Conservation (phyloP, 345 rosid genomes). For the Pelargonium nanum region DNA sequence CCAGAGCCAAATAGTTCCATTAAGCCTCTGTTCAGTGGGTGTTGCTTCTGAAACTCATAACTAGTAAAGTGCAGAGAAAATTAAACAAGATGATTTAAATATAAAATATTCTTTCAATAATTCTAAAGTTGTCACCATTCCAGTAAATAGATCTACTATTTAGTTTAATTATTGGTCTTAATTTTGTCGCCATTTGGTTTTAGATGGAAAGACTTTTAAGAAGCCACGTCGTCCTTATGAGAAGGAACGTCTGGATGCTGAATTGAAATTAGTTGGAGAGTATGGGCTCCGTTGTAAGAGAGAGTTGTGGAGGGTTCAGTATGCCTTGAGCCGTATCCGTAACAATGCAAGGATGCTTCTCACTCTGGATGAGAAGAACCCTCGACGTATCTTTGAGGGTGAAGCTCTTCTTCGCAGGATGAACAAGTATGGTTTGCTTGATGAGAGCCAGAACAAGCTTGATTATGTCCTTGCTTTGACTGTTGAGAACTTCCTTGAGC, state of each 20-base stretch:
- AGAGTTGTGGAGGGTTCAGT: constrained; percentile 53
- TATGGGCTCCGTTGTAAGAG: constrained; percentile 45
- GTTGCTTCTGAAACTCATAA: too few relatives aligned
- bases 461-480: constrained; percentile 44
- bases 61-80: too few relatives aligned
- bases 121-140: background rate
- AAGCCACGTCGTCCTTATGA: constrained; percentile 46
- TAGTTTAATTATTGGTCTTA: background rate
- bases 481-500: constrained; percentile 46
- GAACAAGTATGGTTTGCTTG: constrained; percentile 40
- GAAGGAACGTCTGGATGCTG: constrained; percentile 49
- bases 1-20: too few relatives aligned
- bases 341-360: constrained; percentile 49
- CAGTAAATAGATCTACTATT: background rate
- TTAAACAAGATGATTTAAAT: too few relatives aligned
- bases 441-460: constrained; percentile 42
- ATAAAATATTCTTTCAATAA: too few relatives aligned
- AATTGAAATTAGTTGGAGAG: constrained; percentile 43
- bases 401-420: constrained; percentile 44
- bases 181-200: background rate
- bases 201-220: constrained; percentile 54
- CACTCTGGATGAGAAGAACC: constrained; percentile 47
- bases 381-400: constrained; percentile 39
- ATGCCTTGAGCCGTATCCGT: constrained; percentile 37
- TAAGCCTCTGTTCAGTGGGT: too few relatives aligned